Base-by-base conservation (phyloP, 257 asterid genomes). In the Solanum boliviense region DNA sequence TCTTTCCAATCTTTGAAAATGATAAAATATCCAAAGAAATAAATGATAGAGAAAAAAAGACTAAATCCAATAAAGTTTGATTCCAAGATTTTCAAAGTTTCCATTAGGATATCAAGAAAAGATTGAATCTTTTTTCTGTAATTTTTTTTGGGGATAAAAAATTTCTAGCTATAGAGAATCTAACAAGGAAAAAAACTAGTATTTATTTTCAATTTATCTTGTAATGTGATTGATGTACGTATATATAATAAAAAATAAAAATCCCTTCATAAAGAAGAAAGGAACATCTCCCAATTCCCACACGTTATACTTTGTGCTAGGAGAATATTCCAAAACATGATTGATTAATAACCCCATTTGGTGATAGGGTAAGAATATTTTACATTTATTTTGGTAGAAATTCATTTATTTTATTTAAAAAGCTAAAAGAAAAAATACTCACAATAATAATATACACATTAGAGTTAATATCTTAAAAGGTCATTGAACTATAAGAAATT, bases 1-100 rank as follows among this genome's bases (percentile, higher is more conserved):
- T 86, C 90, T 48, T 88, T 88, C 98, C 98, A 95, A 1, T 92
- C 92, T 89, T 71, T 92, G 91, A 95, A 92, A 44, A 91, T 67
- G 87, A 90, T 67, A 41, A 88, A 91, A 73, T 93, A 90, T 41
- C 95, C 95, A 12, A 90, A 39, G 9, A 90, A 58, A 89, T 94
- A 94, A 13, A 92, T 90, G 71, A 65, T 71, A 46, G 85, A 86
- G 93, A 94, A 96, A 91, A 94, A 88, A 1, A 91, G 38, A 39
- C 90, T 92, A 90, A 91, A 95, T 25, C 65, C 87, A 67, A 67
- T 18, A 85, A 85, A 39, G 38, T n/a, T 85, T 85, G 87, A 21
- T 27, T 84, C 79, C 87, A 85, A 65, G 38, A 84, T 41, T 29
- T 4, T 84, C 46, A 84, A 84, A 79, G 84, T 44, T 81, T 48